Conservation (phyloP, 1,284 basidiomycete genomes). For the Heterobasidion occidentale region DNA sequence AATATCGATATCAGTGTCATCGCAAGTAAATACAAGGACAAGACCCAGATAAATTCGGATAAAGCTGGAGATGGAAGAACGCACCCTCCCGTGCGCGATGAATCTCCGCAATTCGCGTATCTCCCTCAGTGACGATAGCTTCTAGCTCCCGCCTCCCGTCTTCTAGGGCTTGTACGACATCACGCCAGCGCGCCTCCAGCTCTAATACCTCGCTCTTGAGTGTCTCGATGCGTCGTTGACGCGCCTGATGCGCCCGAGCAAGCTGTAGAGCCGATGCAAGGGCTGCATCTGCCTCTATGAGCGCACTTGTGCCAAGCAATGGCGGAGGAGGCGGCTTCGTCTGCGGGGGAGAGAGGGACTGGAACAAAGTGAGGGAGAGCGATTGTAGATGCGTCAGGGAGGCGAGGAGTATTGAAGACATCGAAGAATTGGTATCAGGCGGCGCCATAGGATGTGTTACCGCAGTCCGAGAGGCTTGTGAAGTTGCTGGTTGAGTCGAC, state of each 20-base stretch:
- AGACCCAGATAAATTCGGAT: too few relatives aligned
- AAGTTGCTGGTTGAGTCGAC: neutral
- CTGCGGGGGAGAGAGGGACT: slow-evolving; percentile 59
- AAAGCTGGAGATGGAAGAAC: slow-evolving; percentile 9
- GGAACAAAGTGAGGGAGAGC: slow-evolving; percentile 63
- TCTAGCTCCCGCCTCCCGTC: slow-evolving; percentile 60
- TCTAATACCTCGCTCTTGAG: slow-evolving; percentile 61
- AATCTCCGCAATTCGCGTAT: slow-evolving; percentile 59
- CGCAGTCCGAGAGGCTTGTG: neutral
- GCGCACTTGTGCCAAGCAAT: slow-evolving; percentile 36
- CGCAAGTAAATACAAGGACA: neutral
- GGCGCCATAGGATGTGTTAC: neutral
- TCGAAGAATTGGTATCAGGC: slow-evolving; percentile 16
- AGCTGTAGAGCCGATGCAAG: slow-evolving; percentile 56
- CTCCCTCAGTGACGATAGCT: slow-evolving; percentile 61
- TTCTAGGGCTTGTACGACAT: slow-evolving; percentile 54
- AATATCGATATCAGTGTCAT: neutral
- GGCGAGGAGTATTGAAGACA: slow-evolving; percentile 43
- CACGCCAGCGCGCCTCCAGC: slow-evolving; percentile 58
- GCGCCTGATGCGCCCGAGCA: slow-evolving; percentile 65
- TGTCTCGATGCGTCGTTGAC: slow-evolving; percentile 63
- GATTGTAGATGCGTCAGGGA: slow-evolving; percentile 56
- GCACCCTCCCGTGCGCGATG: slow-evolving; percentile 63
- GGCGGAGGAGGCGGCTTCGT: slow-evolving; percentile 55
- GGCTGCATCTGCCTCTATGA: slow-evolving; percentile 52